Evolutionary conservation across 805 yeast genomes (phyloP).

Genomic region (Candida maris): DNA sequence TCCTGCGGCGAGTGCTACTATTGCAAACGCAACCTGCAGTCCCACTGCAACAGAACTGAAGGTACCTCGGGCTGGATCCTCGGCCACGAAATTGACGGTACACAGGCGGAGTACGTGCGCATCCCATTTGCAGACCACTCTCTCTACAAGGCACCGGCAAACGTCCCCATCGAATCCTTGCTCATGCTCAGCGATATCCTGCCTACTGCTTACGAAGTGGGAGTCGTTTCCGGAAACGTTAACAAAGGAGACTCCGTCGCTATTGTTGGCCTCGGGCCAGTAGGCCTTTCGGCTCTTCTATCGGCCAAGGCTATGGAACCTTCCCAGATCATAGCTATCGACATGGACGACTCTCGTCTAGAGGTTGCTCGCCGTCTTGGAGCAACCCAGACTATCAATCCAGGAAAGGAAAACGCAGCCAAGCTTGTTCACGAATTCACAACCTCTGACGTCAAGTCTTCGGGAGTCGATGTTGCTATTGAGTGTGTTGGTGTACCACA

Average conservation of each 20-base stretch:
- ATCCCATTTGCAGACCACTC: conserved; percentile 48
- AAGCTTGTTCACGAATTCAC: conserved; percentile 36
- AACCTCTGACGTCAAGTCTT: conserved; percentile 26
- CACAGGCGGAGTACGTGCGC: conserved; percentile 60
- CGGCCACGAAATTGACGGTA: conserved; percentile 62
- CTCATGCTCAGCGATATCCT: conserved; percentile 61
- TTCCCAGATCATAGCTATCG: conserved; percentile 52
- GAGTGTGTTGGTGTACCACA: conserved; percentile 65
- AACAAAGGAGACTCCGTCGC: conserved; percentile 56
- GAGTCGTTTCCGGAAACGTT: conserved; percentile 53
- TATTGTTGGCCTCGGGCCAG: conserved; percentile 66
- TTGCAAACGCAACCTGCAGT: conserved; percentile 51
- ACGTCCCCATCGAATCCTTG: conserved; percentile 41
- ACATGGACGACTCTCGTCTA: conserved; percentile 55
- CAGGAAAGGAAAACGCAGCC: conserved; percentile 40
- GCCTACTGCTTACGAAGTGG: conserved; percentile 67
- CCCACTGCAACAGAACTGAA: conserved; percentile 48
- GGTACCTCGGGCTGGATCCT: conserved; percentile 47
- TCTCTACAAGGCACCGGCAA: conserved; percentile 31
- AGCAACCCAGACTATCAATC: conserved; percentile 55
- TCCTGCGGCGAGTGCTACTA: conserved; percentile 59
- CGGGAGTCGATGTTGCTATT: conserved; percentile 60
- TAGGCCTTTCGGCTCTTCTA: conserved; percentile 60
- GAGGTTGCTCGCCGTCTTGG: conserved; percentile 56
- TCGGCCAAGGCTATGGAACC: conserved; percentile 55